phyloP scores from a whole-genome alignment of 352 stramenopile species.

The Phytophthora multivora region DNA sequence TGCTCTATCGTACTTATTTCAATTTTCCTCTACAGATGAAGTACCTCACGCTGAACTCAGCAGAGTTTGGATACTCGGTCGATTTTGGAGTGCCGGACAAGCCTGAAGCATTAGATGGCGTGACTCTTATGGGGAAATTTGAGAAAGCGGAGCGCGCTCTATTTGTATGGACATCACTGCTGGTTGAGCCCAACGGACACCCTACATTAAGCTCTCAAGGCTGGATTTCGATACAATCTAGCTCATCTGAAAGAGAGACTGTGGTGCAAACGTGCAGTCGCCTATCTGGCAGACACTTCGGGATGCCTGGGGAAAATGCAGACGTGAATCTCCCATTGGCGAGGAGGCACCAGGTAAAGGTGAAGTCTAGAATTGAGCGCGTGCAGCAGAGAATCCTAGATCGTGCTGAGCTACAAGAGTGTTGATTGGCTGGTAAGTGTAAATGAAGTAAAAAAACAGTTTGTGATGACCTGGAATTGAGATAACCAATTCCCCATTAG shows the following conservation, averaged over 20 bases:
- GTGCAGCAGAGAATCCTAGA: neutral
- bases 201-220: neutral
- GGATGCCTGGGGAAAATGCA: neutral
- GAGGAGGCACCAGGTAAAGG: neutral
- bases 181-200: neutral
- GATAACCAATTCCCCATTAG: neutral
- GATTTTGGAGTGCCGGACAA: neutral
- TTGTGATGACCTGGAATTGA: neutral
- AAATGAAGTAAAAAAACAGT: no score
- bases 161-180: neutral
- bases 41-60: neutral
- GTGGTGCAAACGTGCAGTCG: neutral
- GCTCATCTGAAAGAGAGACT: neutral
- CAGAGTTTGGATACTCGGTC: neutral
- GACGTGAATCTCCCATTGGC: neutral
- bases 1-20: neutral
- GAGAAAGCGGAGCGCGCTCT: neutral
- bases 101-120: neutral
- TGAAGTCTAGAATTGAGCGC: neutral
- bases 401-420: neutral
- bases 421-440: neutral
- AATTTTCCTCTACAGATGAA: neutral
- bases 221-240: neutral
- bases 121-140: neutral
- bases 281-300: neutral